Conservation (phyloP, 257 asterid species). For the Jaltomata sinuosa region DNA sequence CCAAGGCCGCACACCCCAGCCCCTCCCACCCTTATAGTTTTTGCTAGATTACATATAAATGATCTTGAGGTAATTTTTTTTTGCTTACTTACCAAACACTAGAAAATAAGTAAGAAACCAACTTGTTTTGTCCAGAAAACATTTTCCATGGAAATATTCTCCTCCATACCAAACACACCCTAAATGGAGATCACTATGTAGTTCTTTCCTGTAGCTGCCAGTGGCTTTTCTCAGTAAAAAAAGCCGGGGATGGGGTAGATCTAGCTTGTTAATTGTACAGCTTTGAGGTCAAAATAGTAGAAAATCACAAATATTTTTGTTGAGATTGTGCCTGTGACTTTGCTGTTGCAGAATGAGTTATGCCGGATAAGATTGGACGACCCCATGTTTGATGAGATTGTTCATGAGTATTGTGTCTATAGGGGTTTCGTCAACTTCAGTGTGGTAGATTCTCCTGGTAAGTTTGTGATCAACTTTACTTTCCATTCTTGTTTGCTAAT, state of each 20-base stretch:
- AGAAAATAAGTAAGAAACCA: no score
- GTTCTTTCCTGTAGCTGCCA: not conserved
- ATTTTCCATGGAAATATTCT: no score
- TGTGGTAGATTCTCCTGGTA: slow-evolving; percentile 32
- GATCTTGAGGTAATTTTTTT: no score
- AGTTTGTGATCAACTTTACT: not conserved
- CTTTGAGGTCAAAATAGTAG: not conserved
- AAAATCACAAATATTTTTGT: not conserved
- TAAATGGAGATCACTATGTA: not conserved
- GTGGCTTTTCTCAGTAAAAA: not conserved
- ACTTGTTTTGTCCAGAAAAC: no score
- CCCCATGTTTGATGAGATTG: slow-evolving; percentile 79
- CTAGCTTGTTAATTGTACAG: not conserved
- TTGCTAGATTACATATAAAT: no score
- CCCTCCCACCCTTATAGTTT: no score
- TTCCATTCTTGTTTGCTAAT: not conserved
- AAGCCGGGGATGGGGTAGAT: not conserved
- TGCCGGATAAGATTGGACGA: slow-evolving; percentile 76
- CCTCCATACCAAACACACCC: no score
- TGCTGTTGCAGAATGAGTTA: slow-evolving; percentile 73
- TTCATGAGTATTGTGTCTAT: slow-evolving; percentile 84
- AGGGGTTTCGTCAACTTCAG: slow-evolving; percentile 74
- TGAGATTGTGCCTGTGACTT: slow-evolving; percentile 2
- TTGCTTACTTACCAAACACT: no score
- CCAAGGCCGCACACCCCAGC: no score